These are phyloP conservation scores for Lentinus brumalis DNA, from an alignment of 768 basidiomycete genomes.

Conservation along the genomic window DNA sequence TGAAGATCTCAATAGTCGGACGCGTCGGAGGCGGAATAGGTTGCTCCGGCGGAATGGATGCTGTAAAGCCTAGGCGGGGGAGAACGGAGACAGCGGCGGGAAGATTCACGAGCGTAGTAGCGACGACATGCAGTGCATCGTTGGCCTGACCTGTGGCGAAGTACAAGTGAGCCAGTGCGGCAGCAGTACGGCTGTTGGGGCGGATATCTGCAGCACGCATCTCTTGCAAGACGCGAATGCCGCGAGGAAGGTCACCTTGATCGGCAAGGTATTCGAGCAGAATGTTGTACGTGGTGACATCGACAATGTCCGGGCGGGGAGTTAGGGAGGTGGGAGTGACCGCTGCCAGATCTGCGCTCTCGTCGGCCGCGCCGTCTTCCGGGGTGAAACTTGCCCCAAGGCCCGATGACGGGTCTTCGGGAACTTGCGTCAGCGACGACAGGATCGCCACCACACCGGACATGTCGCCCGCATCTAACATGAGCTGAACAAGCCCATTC, in stretches of 20 bases:
- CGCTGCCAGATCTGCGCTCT: background rate
- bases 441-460: slow-evolving; percentile 48
- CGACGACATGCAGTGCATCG: slow-evolving; percentile 54
- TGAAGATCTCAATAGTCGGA: slow-evolving; percentile 51
- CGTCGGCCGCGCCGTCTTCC: slow-evolving; percentile 28
- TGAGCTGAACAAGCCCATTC: slow-evolving; percentile 68
- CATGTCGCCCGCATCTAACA: slow-evolving; percentile 57
- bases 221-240: slow-evolving; percentile 47
- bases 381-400: slow-evolving; percentile 31
- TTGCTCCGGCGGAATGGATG: slow-evolving; percentile 23
- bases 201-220: slow-evolving; percentile 47
- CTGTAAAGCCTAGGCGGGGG: slow-evolving; percentile 19
- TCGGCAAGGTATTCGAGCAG: slow-evolving; percentile 58
- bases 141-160: slow-evolving; percentile 47
- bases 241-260: slow-evolving; percentile 45
- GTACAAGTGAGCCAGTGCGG: slow-evolving; percentile 61
- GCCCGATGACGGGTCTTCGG: background rate
- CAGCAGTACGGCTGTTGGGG: slow-evolving; percentile 48
- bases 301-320: slow-evolving; percentile 36
- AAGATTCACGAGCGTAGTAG: slow-evolving; percentile 23
- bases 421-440: slow-evolving; percentile 29
- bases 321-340: background rate
- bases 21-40: slow-evolving; percentile 17
- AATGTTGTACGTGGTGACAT: slow-evolving; percentile 62
- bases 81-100: slow-evolving; percentile 28